These are phyloP conservation scores for Paxillus involutus DNA, from an alignment of 768 basidiomycete genomes.

Conservation along the genomic window DNA sequence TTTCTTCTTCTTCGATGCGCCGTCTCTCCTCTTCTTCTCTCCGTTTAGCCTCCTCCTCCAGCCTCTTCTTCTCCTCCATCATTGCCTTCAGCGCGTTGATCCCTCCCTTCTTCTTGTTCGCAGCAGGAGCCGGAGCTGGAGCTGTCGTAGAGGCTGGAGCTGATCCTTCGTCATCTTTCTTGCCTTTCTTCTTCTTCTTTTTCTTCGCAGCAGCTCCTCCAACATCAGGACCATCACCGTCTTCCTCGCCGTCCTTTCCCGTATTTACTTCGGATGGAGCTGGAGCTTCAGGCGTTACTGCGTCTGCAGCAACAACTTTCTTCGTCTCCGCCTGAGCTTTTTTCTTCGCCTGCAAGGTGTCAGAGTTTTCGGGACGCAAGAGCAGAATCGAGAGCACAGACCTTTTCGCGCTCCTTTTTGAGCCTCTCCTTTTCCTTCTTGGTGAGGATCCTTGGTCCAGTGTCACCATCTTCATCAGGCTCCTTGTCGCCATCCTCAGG, in stretches of 20 bases:
- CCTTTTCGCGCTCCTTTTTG: conserved; percentile 98
- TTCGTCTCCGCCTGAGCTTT: conserved; percentile 91
- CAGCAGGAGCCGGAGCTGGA: conserved; percentile 35
- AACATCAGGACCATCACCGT: conserved; percentile 60
- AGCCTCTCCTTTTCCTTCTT: conserved; percentile 98
- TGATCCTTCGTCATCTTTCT: conserved; percentile 73
- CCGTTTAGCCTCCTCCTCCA: conserved; percentile 80
- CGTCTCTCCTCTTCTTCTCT: conserved; percentile 75
- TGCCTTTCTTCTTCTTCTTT: conserved; percentile 80
- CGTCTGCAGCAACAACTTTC: conserved; percentile 44
- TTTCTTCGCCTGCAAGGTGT: conserved; percentile 51
- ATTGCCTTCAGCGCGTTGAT: conserved; percentile 84
- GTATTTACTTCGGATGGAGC: conserved; percentile 29
- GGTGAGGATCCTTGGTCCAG: conserved; percentile 67
- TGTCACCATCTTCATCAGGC: conserved; percentile 50
- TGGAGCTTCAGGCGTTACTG: conserved; percentile 30
- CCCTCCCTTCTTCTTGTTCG: conserved; percentile 72
- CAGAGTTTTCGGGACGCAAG: conserved; percentile 7
- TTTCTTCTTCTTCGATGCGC: conserved; percentile 89
- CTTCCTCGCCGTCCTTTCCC: conserved; percentile 60
- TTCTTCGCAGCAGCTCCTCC: conserved; percentile 60
- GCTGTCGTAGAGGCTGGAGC: conserved; percentile 38
- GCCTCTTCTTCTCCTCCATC: conserved; percentile 88
- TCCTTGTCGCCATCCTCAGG: conserved; percentile 39
- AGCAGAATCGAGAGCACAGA: conserved; percentile 25